Evolutionary conservation across 2,329 filamentous ascomycete species (phyloP), one percentile per base, ranked within the genome.

Genomic region (Macrophomina phaseolina): DNA sequence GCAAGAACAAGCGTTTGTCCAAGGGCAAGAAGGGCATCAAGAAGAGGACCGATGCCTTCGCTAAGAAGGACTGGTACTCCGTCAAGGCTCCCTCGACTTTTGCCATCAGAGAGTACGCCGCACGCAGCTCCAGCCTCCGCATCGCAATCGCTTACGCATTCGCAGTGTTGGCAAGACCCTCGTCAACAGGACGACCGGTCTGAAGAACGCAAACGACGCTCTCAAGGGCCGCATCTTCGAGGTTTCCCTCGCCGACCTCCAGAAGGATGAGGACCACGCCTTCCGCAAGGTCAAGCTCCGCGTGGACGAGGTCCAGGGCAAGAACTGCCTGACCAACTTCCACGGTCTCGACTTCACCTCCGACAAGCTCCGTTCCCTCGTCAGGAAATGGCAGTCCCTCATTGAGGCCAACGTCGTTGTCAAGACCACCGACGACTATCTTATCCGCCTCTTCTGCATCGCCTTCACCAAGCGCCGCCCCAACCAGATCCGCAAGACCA

Each of bases 1-100:
- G 90, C 87, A 93, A 93, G 92, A 99, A 99, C 91, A 99, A 99
- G 93, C 93, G 95, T 89, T 90, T 99, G 87, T 98, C 95, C 75
- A 99, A 99, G 90, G 95, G 95, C 87, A 99, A 98, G 93, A 99
- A 99, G 90, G 94, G 95, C 84, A 89, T 98, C 83, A 98, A 98
- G 93, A 98, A 99, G 94, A 94, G 94, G 87, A 94, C 94, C 80
- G 95, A 99, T 84, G 94, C 95, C 80, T 98, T 98, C 88, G 89
- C 94, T 80, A 92, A 94, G 82, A 99, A 99, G 89, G 95, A 98
- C 84, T 98, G 96, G 92, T 99, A 94, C 87, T 92, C 91, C 79
- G 90, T 99, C 85, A 98, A 98, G 93, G 94, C 95, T 69, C 95
- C 95, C 76, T 93, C 93, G 77, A 96, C 94, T 77, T 98, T 98